phyloP scores from a whole-genome alignment of 306 rosid species.

The Cyamopsis tetragonoloba region DNA sequence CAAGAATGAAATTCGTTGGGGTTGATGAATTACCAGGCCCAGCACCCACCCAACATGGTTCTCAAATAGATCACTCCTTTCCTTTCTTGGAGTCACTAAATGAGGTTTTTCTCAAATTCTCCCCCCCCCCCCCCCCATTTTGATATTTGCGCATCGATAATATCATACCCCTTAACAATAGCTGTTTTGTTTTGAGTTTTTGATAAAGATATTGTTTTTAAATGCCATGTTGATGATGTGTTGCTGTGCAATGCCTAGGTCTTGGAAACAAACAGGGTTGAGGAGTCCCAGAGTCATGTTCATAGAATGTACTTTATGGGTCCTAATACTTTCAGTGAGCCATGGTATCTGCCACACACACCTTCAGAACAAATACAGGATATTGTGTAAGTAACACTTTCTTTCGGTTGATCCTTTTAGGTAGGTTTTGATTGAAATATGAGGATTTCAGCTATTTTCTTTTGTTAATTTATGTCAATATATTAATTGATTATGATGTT shows the following conservation, averaged over 20 bases:
- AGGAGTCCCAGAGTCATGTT: constrained; percentile 96
- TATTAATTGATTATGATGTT: constrained; percentile 22
- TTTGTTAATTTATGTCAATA: not conserved
- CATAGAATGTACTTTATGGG: constrained; percentile 98
- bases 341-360: constrained; percentile 94
- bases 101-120: constrained; percentile 70
- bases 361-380: constrained; percentile 90
- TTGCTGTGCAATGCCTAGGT: constrained; percentile 51
- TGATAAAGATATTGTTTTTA: not conserved
- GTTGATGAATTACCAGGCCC: constrained; percentile 93
- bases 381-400: constrained; percentile 72
- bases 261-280: constrained; percentile 95
- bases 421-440: constrained; percentile 16
- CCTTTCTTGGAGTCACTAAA: constrained; percentile 95
- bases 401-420: constrained; percentile 12
- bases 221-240: not conserved
- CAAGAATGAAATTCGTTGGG: constrained; percentile 92
- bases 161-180: not conserved
- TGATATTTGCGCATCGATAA: constrained; percentile 20
- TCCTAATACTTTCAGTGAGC: constrained; percentile 91
- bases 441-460: not conserved
- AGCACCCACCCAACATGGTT: constrained; percentile 92
- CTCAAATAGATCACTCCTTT: constrained; percentile 96
- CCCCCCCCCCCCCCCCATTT: too few species aligned
- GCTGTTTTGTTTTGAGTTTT: not conserved